Conservation (phyloP, 768 basidiomycete species). For the Leccinellum albellum region DNA sequence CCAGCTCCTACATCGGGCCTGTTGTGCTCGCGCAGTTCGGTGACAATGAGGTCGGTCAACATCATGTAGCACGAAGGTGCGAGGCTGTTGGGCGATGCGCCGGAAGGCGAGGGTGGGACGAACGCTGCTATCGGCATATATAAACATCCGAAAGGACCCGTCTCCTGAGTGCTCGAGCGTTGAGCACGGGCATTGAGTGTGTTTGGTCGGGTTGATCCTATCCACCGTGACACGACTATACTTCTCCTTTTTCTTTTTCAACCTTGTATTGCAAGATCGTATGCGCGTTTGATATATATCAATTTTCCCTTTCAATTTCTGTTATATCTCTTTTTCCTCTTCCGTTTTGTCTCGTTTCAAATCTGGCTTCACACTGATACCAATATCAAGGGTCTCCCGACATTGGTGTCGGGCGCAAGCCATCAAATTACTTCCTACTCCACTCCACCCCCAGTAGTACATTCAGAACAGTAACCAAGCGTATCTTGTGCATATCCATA, state of each 20-base stretch:
- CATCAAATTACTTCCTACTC: background rate
- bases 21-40: constrained; percentile 34
- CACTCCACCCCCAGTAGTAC: too few species aligned
- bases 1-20: constrained; percentile 18
- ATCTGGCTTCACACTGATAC: constrained; percentile 1
- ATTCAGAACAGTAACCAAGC: too few species aligned
- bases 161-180: too few species aligned
- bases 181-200: too few species aligned
- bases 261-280: background rate
- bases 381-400: constrained; percentile 2
- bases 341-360: background rate
- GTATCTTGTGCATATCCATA: too few species aligned
- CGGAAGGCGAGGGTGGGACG: constrained; percentile 49
- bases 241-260: too few species aligned
- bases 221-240: too few species aligned
- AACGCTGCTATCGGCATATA: constrained; percentile 83
- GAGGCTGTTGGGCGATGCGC: constrained; percentile 32
- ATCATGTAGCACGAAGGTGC: constrained; percentile 85
- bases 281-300: background rate
- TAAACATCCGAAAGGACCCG: constrained; percentile 42
- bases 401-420: background rate
- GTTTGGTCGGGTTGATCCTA: too few species aligned
- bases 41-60: constrained; percentile 57
- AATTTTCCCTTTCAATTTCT: background rate
- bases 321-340: too few species aligned